Conservation (phyloP, 2,329 filamentous ascomycete genomes). For the Colletotrichum liaoningense region DNA sequence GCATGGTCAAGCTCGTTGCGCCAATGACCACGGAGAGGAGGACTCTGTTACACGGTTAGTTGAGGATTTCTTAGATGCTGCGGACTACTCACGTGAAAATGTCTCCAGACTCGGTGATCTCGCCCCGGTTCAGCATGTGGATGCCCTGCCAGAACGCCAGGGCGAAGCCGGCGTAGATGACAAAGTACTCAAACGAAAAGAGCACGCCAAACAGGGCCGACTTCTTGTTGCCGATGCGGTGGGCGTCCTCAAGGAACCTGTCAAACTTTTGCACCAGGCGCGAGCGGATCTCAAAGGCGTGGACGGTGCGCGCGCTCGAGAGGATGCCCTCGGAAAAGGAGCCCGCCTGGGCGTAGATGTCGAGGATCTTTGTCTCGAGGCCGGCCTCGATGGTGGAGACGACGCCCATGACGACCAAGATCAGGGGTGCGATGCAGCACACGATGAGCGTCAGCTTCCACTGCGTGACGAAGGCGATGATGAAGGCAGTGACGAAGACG, state of each 20-base stretch:
- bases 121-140: constrained; percentile 49
- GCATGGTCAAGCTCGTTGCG: constrained; percentile 47
- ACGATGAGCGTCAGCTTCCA: constrained; percentile 58
- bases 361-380: constrained; percentile 48
- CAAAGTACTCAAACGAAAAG: constrained; percentile 52
- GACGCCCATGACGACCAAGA: constrained; percentile 46
- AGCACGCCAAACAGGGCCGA: constrained; percentile 50
- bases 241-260: constrained; percentile 49
- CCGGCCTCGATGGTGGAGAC: constrained; percentile 42
- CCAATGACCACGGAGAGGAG: constrained; percentile 53
- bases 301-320: constrained; percentile 52
- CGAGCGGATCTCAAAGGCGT: constrained; percentile 55
- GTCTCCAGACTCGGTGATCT: constrained; percentile 49
- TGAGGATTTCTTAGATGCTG: too few species aligned
- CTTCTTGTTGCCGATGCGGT: constrained; percentile 50
- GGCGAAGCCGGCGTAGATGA: constrained; percentile 55
- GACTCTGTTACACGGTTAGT: constrained; percentile 41
- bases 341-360: constrained; percentile 48
- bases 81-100: constrained; percentile 50
- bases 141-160: constrained; percentile 60
- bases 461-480: constrained; percentile 52
- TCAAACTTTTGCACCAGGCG: constrained; percentile 53
- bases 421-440: constrained; percentile 45
- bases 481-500: constrained; percentile 51
- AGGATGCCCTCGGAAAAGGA: constrained; percentile 51